Conservation (phyloP, 1,284 basidiomycete genomes). For the Melampsora abietis-canadensis region DNA sequence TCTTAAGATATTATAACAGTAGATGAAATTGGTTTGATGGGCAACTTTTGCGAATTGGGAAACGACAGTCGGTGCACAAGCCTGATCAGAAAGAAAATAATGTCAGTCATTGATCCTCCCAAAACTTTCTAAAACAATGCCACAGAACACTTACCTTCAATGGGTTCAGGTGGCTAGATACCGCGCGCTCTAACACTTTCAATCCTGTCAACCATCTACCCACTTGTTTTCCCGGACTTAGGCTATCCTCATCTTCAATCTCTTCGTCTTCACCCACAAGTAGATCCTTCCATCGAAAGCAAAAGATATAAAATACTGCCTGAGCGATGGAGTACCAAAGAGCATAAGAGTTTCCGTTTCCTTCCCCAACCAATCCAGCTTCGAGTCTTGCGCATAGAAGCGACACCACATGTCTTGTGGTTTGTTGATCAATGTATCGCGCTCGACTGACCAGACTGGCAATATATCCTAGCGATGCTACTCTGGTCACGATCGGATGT, state of each 20-base stretch:
- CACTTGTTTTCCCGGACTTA: constrained; percentile 29
- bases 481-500: constrained; percentile 70
- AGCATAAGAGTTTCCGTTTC: constrained; percentile 51
- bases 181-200: constrained; percentile 72
- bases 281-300: constrained; percentile 92
- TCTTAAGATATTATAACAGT: constrained; percentile 91
- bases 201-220: constrained; percentile 76
- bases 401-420: constrained; percentile 70
- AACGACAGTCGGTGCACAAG: constrained; percentile 85
- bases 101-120: background rate
- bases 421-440: constrained; percentile 72
- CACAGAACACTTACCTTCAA: constrained; percentile 63
- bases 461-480: constrained; percentile 85
- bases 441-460: constrained; percentile 90
- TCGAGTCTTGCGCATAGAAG: constrained; percentile 81
- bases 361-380: constrained; percentile 64
- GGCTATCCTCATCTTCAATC: constrained; percentile 54
- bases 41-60: constrained; percentile 91
- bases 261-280: constrained; percentile 61
- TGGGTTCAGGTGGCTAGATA: constrained; percentile 82
- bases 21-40: constrained; percentile 84
- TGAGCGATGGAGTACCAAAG: constrained; percentile 93
- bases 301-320: constrained; percentile 93
- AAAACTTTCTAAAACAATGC: constrained; percentile 16
- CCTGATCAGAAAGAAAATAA: constrained; percentile 56